Percentiles rank a stretch among this genome's conserved stretches.
Evolutionary conservation across 2,329 filamentous ascomycete species (phyloP).

Genomic region (Trichophyton schoenleinii): DNA sequence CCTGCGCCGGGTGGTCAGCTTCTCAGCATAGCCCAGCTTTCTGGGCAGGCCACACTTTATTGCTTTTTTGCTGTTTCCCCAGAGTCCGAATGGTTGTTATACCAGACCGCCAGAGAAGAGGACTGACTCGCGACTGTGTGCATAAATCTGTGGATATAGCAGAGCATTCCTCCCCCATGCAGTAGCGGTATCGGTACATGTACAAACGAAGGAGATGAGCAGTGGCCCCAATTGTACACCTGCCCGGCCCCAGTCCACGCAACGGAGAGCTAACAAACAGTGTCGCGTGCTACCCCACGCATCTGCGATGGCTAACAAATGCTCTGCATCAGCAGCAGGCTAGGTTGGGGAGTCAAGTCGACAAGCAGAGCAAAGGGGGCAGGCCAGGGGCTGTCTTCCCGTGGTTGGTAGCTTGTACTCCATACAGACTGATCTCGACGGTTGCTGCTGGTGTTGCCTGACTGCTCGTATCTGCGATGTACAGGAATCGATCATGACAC

Average conservation of each 20-base stretch:
- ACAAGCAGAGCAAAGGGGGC: neutral
- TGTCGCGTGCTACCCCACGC: neutral
- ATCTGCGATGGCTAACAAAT: neutral
- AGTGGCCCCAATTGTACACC: too few species aligned
- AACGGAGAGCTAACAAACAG: neutral
- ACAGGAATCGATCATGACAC: neutral
- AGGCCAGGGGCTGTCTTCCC: neutral
- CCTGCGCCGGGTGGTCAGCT: neutral
- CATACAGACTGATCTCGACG: neutral
- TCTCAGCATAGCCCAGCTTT: neutral
- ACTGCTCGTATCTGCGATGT: neutral
- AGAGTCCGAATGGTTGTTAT: neutral
- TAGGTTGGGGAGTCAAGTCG: neutral
- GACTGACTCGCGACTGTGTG: neutral
- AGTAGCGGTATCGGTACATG: neutral
- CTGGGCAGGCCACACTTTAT: neutral
- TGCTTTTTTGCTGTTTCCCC: slow-evolving; percentile 1
- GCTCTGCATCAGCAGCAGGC: neutral
- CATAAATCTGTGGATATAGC: neutral
- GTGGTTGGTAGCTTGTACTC: neutral
- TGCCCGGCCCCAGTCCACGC: too few species aligned
- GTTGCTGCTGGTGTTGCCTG: neutral
- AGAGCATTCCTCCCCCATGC: neutral
- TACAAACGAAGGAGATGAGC: too few species aligned
- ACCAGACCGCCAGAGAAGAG: neutral